Evolutionary conservation across 768 basidiomycete genomes (phyloP).

Genomic region (Naematelia encephala): DNA sequence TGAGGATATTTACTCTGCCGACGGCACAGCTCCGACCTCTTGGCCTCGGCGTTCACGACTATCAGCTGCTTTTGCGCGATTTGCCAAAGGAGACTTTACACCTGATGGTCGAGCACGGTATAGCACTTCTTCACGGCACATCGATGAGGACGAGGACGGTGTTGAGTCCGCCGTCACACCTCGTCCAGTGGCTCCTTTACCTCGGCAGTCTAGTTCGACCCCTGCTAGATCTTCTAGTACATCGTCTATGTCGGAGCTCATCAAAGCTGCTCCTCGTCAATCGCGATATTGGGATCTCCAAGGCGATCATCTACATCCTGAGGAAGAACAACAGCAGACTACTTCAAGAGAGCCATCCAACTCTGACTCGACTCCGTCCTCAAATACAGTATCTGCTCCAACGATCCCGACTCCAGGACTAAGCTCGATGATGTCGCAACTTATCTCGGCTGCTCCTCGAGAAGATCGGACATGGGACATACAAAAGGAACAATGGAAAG

Average conservation of each 20-base stretch:
- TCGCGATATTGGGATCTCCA: background rate
- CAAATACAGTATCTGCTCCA: too few species aligned
- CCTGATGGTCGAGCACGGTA: background rate
- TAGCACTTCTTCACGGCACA: background rate
- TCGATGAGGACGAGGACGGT: background rate
- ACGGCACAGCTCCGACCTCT: background rate
- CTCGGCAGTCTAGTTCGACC: background rate
- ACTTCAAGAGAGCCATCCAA: background rate
- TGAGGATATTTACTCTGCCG: background rate
- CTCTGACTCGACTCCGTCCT: background rate
- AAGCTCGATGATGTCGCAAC: background rate
- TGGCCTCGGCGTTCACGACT: background rate
- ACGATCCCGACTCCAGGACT: background rate
- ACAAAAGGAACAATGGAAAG: background rate
- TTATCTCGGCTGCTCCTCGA: background rate
- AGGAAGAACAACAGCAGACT: background rate
- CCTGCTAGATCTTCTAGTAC: background rate
- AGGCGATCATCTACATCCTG: background rate
- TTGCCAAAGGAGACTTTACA: background rate
- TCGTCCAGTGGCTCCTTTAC: background rate
- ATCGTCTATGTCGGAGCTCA: background rate
- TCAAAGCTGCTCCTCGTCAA: background rate
- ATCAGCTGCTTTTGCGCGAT: background rate
- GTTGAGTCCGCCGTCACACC: background rate
- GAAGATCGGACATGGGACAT: background rate